Conservation (phyloP, 257 asterid genomes). For the Fraxinus quadrangulata region DNA sequence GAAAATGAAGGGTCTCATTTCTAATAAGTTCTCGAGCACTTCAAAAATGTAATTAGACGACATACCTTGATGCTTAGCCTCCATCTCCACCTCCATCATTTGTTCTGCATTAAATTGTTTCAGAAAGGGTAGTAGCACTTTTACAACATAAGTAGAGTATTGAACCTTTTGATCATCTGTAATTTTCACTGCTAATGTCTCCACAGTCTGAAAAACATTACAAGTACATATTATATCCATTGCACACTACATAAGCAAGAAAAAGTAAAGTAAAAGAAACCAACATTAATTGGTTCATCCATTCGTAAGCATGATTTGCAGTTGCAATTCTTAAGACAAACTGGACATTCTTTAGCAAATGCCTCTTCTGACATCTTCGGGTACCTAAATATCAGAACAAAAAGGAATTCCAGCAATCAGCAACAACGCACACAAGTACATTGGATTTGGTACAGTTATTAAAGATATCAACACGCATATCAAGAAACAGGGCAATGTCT, state of each 20-base stretch:
- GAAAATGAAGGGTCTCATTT: background rate
- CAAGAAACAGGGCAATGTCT: background rate
- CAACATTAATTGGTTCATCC: conserved; percentile 43
- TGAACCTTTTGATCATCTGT: conserved; percentile 33
- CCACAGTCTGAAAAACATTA: conserved; percentile 28
- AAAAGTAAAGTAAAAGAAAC: conserved; percentile 27
- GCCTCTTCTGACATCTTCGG: conserved; percentile 58
- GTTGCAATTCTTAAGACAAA: conserved; percentile 68
- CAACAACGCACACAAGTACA: background rate
- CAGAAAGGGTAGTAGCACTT: conserved; percentile 52
- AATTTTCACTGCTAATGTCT: conserved; percentile 18
- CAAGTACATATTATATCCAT: conserved; percentile 13
- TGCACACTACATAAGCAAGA: conserved; percentile 13
- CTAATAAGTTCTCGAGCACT: background rate
- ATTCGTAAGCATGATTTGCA: conserved; percentile 72
- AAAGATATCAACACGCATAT: background rate
- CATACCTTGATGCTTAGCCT: conserved; percentile 53
- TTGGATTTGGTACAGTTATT: background rate
- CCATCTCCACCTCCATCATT: conserved; percentile 46
- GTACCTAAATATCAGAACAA: conserved; percentile 49
- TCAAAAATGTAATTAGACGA: background rate
- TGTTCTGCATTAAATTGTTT: conserved; percentile 52
- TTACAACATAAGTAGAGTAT: conserved; percentile 45
- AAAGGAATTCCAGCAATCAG: conserved; percentile 7
- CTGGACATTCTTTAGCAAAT: conserved; percentile 67